Percentiles rank a stretch among this genome's conserved stretches.
Conservation (phyloP, 2,329 filamentous ascomycete genomes). For the Nemania sp. region DNA sequence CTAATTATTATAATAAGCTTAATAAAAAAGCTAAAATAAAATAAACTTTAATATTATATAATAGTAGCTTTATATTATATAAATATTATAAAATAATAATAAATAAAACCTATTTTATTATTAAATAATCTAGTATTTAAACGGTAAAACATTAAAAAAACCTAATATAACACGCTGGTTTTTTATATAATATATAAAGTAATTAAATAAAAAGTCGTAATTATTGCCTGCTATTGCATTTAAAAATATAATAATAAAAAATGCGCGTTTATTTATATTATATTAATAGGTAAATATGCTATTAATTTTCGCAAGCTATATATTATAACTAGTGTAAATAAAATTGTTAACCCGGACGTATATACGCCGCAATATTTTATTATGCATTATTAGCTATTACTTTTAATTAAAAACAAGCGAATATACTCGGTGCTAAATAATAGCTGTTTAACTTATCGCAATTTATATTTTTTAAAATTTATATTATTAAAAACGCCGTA, state of each 20-base stretch:
- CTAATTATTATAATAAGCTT: too few relatives aligned
- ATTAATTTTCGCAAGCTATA: not conserved
- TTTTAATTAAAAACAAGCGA: not conserved
- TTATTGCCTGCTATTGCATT: not conserved
- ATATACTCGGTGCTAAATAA: not conserved
- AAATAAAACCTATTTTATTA: not conserved
- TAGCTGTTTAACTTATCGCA: not conserved
- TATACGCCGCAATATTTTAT: not conserved
- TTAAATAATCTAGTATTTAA: not conserved
- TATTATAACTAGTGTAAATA: conserved; percentile 1
- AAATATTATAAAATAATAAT: conserved; percentile 1
- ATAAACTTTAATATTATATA: not conserved
- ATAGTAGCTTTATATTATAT: not conserved
- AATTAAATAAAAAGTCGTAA: not conserved
- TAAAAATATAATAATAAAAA: conserved; percentile 5
- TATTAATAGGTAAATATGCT: not conserved
- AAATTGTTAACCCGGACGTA: conserved; percentile 1
- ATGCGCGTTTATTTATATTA: not conserved
- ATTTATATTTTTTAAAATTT: not conserved
- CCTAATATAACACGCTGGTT: not conserved
- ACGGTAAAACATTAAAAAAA: not conserved
- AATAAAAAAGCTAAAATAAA: too few relatives aligned
- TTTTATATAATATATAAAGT: not conserved
- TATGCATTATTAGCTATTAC: not conserved
- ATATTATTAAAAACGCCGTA: not conserved